Evolutionary conservation across 768 basidiomycete genomes (phyloP).

Genomic region (Termitomyces sp.): DNA sequence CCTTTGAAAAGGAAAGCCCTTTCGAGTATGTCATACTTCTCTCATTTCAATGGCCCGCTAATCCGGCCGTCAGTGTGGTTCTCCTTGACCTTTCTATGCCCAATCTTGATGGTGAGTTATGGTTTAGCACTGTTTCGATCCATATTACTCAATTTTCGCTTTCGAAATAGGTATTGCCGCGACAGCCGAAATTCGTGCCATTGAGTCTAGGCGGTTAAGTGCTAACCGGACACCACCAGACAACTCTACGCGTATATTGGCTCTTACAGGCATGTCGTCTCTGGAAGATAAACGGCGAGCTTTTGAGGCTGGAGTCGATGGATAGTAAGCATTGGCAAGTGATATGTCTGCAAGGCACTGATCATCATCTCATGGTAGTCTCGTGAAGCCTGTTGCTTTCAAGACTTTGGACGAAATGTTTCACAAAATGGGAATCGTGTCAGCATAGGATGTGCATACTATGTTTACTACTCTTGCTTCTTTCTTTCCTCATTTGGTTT

Average conservation of each 20-base stretch:
- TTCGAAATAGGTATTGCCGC: slow-evolving; percentile 66
- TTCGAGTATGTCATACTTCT: slow-evolving; percentile 65
- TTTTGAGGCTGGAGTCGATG: slow-evolving; percentile 90
- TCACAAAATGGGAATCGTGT: slow-evolving; percentile 54
- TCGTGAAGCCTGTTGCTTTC: slow-evolving; percentile 96
- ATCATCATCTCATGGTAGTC: slow-evolving; percentile 32
- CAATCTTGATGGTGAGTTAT: slow-evolving; percentile 67
- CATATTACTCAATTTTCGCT: not conserved
- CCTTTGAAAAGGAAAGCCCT: slow-evolving; percentile 65
- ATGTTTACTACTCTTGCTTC: not conserved
- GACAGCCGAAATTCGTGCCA: slow-evolving; percentile 72
- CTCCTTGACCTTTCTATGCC: slow-evolving; percentile 93
- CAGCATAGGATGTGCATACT: not conserved
- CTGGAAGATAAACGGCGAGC: slow-evolving; percentile 88
- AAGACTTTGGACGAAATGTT: slow-evolving; percentile 85
- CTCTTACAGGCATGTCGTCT: slow-evolving; percentile 91
- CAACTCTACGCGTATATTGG: slow-evolving; percentile 56
- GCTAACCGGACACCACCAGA: slow-evolving; percentile 1
- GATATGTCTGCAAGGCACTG: not conserved
- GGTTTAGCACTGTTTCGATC: not conserved
- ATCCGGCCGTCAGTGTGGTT: slow-evolving; percentile 52
- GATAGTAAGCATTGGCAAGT: slow-evolving; percentile 64
- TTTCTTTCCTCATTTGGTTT: not conserved
- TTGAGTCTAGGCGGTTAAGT: slow-evolving; percentile 46
- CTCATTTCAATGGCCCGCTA: not conserved